A percentile compares a stretch with the other conserved stretches of the same genome.
These are phyloP conservation scores for Arthrinium puccinioides DNA, from an alignment of 2,329 filamentous ascomycete species.

Conservation along the genomic window DNA sequence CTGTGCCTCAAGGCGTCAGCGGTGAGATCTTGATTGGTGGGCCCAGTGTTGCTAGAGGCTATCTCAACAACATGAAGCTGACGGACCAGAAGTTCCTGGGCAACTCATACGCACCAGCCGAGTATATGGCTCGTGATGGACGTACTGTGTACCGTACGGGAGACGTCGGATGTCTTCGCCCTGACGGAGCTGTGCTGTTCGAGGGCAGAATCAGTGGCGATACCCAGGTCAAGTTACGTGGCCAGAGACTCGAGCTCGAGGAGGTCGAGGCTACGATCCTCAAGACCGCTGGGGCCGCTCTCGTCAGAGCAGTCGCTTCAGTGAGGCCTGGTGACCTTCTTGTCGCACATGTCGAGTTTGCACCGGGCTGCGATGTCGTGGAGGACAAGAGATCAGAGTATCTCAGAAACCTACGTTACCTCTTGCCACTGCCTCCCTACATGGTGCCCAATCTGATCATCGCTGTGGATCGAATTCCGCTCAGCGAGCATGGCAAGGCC, in stretches of 20 bases:
- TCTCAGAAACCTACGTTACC: slow-evolving; percentile 7
- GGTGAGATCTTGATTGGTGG: slow-evolving; percentile 9
- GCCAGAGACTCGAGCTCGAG: slow-evolving; percentile 32
- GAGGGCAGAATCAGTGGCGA: slow-evolving; percentile 28
- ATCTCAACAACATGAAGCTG: slow-evolving; percentile 17
- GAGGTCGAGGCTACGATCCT: slow-evolving; percentile 27
- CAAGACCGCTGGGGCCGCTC: not conserved
- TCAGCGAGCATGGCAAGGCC: slow-evolving; percentile 22
- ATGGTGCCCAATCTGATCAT: slow-evolving; percentile 25
- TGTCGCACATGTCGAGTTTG: not conserved
- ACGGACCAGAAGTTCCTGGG: slow-evolving; percentile 15
- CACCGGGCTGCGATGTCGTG: not conserved
- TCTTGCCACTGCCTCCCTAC: slow-evolving; percentile 22
- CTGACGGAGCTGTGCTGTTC: slow-evolving; percentile 21
- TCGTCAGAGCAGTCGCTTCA: not conserved
- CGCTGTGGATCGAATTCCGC: slow-evolving; percentile 19
- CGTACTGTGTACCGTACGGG: slow-evolving; percentile 8
- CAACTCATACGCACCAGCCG: slow-evolving; percentile 5
- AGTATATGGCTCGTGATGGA: slow-evolving; percentile 4
- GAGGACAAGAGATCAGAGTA: slow-evolving; percentile 4
- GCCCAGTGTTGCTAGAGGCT: slow-evolving; percentile 15
- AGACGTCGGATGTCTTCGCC: slow-evolving; percentile 16
- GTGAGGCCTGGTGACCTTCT: not conserved
- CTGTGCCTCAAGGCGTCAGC: slow-evolving; percentile 3
- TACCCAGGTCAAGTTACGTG: slow-evolving; percentile 29